A percentile compares a stretch with the other conserved stretches of the same genome.
Evolutionary conservation across 768 basidiomycete species (phyloP).

Genomic region (Tubosaeta sp.): DNA sequence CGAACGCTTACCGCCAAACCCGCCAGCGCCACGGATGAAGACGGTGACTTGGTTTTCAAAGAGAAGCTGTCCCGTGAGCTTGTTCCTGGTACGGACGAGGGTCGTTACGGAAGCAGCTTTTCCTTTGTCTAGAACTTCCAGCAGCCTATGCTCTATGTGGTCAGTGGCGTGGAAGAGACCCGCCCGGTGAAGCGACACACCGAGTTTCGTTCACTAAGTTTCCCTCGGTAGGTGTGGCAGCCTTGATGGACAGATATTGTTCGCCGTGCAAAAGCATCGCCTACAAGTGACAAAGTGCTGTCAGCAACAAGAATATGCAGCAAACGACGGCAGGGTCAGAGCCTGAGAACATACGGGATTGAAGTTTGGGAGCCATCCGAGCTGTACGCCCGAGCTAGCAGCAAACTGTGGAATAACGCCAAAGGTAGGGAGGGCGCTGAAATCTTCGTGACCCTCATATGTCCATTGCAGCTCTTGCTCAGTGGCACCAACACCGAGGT

Average conservation of each 20-base stretch:
- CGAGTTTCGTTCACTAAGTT: constrained; percentile 72
- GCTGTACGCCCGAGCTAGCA: constrained; percentile 58
- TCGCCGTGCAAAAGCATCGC: constrained; percentile 98
- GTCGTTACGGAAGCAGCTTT: constrained; percentile 90
- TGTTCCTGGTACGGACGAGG: constrained; percentile 77
- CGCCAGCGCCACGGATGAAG: constrained; percentile 92
- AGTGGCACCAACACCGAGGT: constrained; percentile 90
- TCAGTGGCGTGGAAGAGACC: constrained; percentile 9
- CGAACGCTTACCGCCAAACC: constrained; percentile 86
- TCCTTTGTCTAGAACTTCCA: constrained; percentile 86
- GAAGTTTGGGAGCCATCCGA: constrained; percentile 93
- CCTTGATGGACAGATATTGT: constrained; percentile 87
- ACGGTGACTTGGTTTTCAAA: constrained; percentile 93
- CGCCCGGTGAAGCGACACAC: constrained; percentile 30
- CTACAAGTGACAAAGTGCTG: constrained; percentile 33
- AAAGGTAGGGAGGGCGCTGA: constrained; percentile 86
- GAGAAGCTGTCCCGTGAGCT: constrained; percentile 68
- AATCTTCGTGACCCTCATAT: constrained; percentile 85
- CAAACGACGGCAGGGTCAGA: not conserved
- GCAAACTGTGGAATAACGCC: constrained; percentile 91
- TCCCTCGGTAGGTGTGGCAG: constrained; percentile 80
- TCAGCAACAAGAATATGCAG: not conserved
- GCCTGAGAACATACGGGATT: constrained; percentile 63
- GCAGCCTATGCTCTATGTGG: constrained; percentile 40
- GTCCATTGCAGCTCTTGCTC: constrained; percentile 90